Evolutionary conservation across 441 rosid species (phyloP).

Genomic region (Corymbia citriodora): DNA sequence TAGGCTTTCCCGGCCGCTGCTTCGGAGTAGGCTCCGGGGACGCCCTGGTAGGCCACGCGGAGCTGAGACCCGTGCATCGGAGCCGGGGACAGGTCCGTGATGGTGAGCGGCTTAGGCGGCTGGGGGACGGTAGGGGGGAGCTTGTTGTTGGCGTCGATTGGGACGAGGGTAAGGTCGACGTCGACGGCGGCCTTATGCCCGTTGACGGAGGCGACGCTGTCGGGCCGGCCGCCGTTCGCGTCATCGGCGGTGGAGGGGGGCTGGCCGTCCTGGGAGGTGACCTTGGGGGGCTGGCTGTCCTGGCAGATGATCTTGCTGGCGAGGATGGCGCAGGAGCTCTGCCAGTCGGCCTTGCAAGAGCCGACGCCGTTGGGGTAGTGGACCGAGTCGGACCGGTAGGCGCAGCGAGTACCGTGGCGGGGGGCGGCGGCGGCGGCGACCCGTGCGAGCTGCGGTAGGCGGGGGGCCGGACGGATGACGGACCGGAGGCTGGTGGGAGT

Average conservation of each 20-base stretch:
- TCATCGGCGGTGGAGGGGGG: neutral
- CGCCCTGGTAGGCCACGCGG: constrained; percentile 14
- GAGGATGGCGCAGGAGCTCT: constrained; percentile 87
- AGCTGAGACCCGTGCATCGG: constrained; percentile 9
- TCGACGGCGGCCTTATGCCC: constrained; percentile 66
- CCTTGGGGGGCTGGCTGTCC: constrained; percentile 43
- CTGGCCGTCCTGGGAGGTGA: constrained; percentile 42
- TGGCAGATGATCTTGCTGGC: constrained; percentile 61
- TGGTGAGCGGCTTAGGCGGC: constrained; percentile 11
- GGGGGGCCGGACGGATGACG: constrained; percentile 16
- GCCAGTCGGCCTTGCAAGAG: constrained; percentile 71
- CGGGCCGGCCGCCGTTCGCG: constrained; percentile 15
- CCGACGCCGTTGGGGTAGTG: constrained; percentile 60
- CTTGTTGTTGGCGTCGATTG: constrained; percentile 23
- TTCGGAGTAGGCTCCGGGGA: constrained; percentile 11
- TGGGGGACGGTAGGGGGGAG: constrained; percentile 7
- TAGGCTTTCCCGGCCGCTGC: constrained; percentile 5
- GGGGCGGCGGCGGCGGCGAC: neutral
- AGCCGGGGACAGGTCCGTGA: constrained; percentile 3
- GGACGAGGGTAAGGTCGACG: constrained; percentile 52
- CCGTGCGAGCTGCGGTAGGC: constrained; percentile 10
- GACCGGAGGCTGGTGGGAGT: constrained; percentile 20
- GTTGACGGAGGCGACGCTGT: constrained; percentile 50
- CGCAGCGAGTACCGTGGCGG: constrained; percentile 18
- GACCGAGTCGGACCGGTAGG: constrained; percentile 45